Percentiles rank a stretch among this genome's conserved stretches.
Evolutionary conservation across 2,329 filamentous ascomycete genomes (phyloP).

Genomic region (Paracoccidioides lutzii): DNA sequence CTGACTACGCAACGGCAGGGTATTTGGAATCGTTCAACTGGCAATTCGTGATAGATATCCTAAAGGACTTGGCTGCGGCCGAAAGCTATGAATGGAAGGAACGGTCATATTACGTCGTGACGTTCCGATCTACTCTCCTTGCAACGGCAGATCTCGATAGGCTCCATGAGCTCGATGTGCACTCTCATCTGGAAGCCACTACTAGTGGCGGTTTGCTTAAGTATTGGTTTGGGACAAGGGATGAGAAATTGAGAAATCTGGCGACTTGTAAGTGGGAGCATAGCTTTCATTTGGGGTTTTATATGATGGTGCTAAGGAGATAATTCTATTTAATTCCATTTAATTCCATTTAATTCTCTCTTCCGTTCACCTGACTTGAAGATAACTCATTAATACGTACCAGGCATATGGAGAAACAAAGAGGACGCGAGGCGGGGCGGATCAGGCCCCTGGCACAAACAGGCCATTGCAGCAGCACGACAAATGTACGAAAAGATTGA

Average conservation of each 20-base stretch:
- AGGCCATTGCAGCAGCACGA: constrained; percentile 37
- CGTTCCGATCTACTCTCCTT: constrained; percentile 64
- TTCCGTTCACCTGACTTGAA: neutral
- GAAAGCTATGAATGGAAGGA: constrained; percentile 45
- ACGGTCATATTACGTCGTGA: constrained; percentile 67
- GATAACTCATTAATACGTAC: constrained; percentile 26
- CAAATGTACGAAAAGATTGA: constrained; percentile 51
- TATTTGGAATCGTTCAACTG: constrained; percentile 73
- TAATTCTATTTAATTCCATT: constrained; percentile 7
- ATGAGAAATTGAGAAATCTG: constrained; percentile 59
- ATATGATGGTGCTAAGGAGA: neutral
- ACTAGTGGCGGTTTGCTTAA: constrained; percentile 72
- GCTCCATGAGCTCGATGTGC: constrained; percentile 61
- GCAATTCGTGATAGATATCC: constrained; percentile 45
- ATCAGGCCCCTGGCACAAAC: constrained; percentile 43
- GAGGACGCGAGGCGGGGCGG: constrained; percentile 50
- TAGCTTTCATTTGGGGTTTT: neutral
- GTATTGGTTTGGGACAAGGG: constrained; percentile 79
- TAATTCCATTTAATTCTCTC: neutral
- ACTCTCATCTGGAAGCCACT: constrained; percentile 67
- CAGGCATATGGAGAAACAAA: constrained; percentile 52
- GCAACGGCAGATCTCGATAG: constrained; percentile 53
- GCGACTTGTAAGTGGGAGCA: constrained; percentile 53
- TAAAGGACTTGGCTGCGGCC: constrained; percentile 40
- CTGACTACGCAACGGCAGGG: constrained; percentile 62